These are phyloP conservation scores for Xylaria cubensis DNA, from an alignment of 495 filamentous ascomycete species.

Conservation along the genomic window DNA sequence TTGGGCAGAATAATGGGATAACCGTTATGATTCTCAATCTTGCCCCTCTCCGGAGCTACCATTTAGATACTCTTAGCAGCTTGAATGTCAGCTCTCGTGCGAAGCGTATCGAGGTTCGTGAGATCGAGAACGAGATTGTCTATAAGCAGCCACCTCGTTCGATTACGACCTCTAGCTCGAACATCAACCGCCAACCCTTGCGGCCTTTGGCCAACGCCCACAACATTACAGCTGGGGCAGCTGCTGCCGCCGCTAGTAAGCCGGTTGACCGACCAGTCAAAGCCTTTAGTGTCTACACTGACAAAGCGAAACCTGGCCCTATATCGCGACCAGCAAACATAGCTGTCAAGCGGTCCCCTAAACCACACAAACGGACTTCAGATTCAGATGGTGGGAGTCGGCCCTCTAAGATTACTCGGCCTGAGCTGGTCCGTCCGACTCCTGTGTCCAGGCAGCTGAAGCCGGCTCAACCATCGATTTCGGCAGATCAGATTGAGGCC, in stretches of 20 bases:
- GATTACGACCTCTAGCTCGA: slow-evolving; percentile 53
- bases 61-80: slow-evolving; percentile 91
- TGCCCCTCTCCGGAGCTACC: slow-evolving; percentile 83
- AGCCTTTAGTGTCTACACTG: slow-evolving; percentile 82
- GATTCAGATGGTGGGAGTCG: slow-evolving; percentile 44
- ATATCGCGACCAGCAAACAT: slow-evolving; percentile 41
- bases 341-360: slow-evolving; percentile 44
- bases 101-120: slow-evolving; percentile 94
- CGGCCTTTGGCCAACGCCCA: slow-evolving; percentile 73
- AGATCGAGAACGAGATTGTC: slow-evolving; percentile 91
- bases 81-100: slow-evolving; percentile 95
- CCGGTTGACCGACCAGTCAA: slow-evolving; percentile 76
- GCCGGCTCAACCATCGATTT: slow-evolving; percentile 55
- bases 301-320: slow-evolving; percentile 61
- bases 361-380: slow-evolving; percentile 53
- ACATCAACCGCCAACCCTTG: slow-evolving; percentile 74
- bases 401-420: slow-evolving; percentile 52
- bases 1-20: slow-evolving; percentile 94
- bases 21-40: slow-evolving; percentile 98
- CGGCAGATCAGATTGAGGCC: slow-evolving; percentile 83
- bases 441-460: slow-evolving; percentile 48
- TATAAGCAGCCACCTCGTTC: slow-evolving; percentile 72
- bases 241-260: slow-evolving; percentile 53
- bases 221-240: slow-evolving; percentile 58
- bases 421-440: slow-evolving; percentile 35